Evolutionary conservation across 164 flowering plant genomes (phyloP).

Genomic region (Vitis rotundifolia): DNA sequence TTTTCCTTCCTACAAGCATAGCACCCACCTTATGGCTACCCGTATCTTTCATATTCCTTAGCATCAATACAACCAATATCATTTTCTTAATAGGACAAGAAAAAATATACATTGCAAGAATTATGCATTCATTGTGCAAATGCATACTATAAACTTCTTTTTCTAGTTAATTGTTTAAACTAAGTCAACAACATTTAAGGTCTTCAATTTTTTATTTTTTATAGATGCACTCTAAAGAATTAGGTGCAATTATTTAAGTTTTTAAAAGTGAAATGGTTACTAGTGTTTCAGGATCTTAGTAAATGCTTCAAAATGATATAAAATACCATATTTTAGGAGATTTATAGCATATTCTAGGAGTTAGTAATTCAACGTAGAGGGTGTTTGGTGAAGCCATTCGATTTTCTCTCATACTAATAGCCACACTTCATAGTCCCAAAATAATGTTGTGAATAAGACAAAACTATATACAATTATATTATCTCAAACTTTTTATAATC

Average conservation of each 20-base stretch:
- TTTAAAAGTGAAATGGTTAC: slow-evolving; percentile 96
- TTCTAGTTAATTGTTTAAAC: neutral
- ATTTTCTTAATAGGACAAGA: slow-evolving; percentile 70
- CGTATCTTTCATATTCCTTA: slow-evolving; percentile 74
- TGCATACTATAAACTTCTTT: neutral
- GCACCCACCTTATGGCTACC: slow-evolving; percentile 89
- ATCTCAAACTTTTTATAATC: slow-evolving; percentile 85
- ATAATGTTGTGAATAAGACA: slow-evolving; percentile 68
- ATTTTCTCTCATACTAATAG: slow-evolving; percentile 75
- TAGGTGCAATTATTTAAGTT: slow-evolving; percentile 81
- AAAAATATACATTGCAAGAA: no score
- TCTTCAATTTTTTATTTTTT: slow-evolving; percentile 21
- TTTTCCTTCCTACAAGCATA: slow-evolving; percentile 78
- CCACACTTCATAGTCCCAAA: slow-evolving; percentile 84
- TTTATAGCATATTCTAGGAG: slow-evolving; percentile 89
- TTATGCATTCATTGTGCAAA: no score
- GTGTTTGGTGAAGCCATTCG: slow-evolving; percentile 99
- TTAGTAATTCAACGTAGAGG: slow-evolving; percentile 74
- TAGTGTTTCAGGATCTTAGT: slow-evolving; percentile 80
- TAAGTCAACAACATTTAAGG: neutral
- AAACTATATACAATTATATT: slow-evolving; percentile 70
- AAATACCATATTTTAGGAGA: slow-evolving; percentile 89
- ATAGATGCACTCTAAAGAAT: slow-evolving; percentile 91
- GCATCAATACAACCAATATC: slow-evolving; percentile 78
- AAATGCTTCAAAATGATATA: slow-evolving; percentile 77